Conservation (phyloP, 768 basidiomycete genomes). For the Suillus placidus region DNA sequence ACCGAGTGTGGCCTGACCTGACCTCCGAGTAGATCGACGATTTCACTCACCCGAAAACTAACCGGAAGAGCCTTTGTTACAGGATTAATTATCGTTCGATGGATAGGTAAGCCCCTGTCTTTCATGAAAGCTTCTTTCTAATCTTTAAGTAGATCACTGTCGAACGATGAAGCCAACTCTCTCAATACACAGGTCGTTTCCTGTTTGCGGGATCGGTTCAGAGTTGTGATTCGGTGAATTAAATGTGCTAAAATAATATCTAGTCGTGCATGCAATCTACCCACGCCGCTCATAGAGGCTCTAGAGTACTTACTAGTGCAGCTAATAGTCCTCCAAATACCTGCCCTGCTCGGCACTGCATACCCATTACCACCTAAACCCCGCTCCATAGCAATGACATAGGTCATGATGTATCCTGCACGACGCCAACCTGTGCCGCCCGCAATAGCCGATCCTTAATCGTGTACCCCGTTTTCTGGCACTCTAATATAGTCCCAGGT, state of each 20-base stretch:
- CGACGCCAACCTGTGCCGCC: constrained; percentile 96
- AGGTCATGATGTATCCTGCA: constrained; percentile 58
- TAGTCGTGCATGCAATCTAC: constrained; percentile 28
- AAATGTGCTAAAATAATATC: constrained; percentile 41
- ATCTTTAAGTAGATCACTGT: constrained; percentile 61
- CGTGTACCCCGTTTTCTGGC: constrained; percentile 88
- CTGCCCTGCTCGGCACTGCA: constrained; percentile 6
- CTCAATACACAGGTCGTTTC: constrained; percentile 66
- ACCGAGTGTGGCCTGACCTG: constrained; percentile 6
- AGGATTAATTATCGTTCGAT: constrained; percentile 94
- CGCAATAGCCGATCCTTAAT: constrained; percentile 93
- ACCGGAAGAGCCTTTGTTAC: constrained; percentile 80
- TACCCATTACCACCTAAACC: constrained; percentile 3
- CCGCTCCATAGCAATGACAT: constrained; percentile 3
- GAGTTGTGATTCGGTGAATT: constrained; percentile 87
- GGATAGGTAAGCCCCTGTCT: constrained; percentile 66
- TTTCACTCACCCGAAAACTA: constrained; percentile 88
- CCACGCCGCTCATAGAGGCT: constrained; percentile 31
- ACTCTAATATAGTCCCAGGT: constrained; percentile 88
- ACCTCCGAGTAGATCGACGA: constrained; percentile 73
- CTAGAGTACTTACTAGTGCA: constrained; percentile 24
- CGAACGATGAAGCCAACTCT: constrained; percentile 87
- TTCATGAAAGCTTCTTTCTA: constrained; percentile 9
- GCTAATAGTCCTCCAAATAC: constrained; percentile 17
- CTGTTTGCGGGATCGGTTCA: constrained; percentile 59